phyloP scores from a whole-genome alignment of 148 eudicot genomes.

The Bassia scoparia region DNA sequence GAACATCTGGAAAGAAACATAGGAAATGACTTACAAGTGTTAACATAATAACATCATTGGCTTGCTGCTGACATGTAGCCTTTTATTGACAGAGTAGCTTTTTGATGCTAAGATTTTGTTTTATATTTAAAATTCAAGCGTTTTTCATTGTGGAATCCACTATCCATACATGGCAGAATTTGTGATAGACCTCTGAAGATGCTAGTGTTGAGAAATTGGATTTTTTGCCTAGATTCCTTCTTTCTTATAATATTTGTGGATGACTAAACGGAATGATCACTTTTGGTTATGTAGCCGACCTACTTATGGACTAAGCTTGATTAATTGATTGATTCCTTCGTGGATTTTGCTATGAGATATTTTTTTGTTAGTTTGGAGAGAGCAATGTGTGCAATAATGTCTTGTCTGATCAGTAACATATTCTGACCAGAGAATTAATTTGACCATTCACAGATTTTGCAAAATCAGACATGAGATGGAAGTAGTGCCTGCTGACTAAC shows the following conservation, averaged over 20 bases:
- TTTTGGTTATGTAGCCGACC: too few relatives aligned
- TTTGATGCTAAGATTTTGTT: neutral
- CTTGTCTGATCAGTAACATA: neutral
- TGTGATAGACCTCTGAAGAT: too few relatives aligned
- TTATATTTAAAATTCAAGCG: neutral
- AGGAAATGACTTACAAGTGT: neutral
- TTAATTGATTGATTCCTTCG: too few relatives aligned
- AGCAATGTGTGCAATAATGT: neutral
- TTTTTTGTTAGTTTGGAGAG: too few relatives aligned
- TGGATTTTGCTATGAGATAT: too few relatives aligned
- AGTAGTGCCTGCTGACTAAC: conserved; percentile 39
- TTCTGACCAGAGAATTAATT: neutral
- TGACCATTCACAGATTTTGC: conserved; percentile 27
- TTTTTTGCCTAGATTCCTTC: too few relatives aligned
- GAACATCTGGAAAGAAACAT: neutral
- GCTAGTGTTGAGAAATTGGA: too few relatives aligned
- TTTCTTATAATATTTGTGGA: too few relatives aligned
- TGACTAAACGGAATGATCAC: too few relatives aligned
- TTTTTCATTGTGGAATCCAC: too few relatives aligned
- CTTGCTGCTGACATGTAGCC: neutral
- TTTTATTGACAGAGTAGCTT: neutral
- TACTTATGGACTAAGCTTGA: too few relatives aligned
- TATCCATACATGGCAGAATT: too few relatives aligned
- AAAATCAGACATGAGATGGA: conserved; percentile 41
- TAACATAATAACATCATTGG: neutral